These are phyloP conservation scores for Leccinum colubrinum DNA, from an alignment of 1,284 basidiomycete species.

Conservation along the genomic window DNA sequence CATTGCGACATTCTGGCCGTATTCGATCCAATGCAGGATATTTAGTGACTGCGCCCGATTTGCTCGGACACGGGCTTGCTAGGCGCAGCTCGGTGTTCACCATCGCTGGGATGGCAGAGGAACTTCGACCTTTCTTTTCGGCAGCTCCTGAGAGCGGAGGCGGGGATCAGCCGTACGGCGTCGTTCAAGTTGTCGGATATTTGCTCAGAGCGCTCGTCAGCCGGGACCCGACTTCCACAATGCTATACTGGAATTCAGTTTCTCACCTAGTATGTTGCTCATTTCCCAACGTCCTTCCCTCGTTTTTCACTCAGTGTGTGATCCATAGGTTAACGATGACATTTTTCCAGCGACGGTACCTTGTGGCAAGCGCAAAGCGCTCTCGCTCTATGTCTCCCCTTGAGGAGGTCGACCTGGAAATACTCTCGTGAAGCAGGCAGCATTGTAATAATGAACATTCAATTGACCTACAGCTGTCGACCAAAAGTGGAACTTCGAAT, in stretches of 20 bases:
- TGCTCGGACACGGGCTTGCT: too few relatives aligned
- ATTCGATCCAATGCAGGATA: too few relatives aligned
- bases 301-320: neutral
- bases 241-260: slow-evolving; percentile 7
- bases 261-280: neutral
- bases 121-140: too few relatives aligned
- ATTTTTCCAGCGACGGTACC: slow-evolving; percentile 3
- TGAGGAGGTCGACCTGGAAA: slow-evolving; percentile 8
- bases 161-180: too few relatives aligned
- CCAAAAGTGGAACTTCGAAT: neutral
- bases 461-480: neutral
- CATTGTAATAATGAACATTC: neutral
- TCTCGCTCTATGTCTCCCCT: slow-evolving; percentile 9
- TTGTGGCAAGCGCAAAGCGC: slow-evolving; percentile 3
- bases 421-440: slow-evolving; percentile 3
- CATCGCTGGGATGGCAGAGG: too few relatives aligned
- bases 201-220: too few relatives aligned
- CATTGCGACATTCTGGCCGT: too few relatives aligned
- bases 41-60: too few relatives aligned
- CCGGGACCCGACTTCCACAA: neutral
- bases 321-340: neutral
- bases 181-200: too few relatives aligned
- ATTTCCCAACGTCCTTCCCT: slow-evolving; percentile 3
- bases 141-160: too few relatives aligned
- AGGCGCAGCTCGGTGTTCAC: too few relatives aligned